Evolutionary conservation across 192 early-diverging fungal species (phyloP), one percentile per base, ranked within the genome.

Genomic region (Tieghemiomyces parasiticus): DNA sequence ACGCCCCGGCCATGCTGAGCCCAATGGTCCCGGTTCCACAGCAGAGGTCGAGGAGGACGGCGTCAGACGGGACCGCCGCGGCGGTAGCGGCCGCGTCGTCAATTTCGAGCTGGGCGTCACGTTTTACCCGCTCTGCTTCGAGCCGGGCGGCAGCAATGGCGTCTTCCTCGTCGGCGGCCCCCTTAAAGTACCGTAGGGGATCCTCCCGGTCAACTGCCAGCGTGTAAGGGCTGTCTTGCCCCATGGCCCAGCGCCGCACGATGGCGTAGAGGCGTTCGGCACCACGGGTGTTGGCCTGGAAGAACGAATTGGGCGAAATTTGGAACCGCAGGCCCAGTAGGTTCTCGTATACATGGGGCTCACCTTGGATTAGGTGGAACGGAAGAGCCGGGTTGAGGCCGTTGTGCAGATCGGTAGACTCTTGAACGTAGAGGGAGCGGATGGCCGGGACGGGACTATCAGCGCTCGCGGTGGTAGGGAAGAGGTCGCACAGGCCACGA

Each of bases 1-100:
- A 61, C 2, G 65, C 63, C 46, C 70, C 65, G 3, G 86, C 81
- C 79, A 90, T 78, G 12, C 78, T 77, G 45, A 90, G 74, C 26
- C 88, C 88, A 60, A 90, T 90, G 14, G 88, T 90, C 29, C 88
- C 88, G 20, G 86, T 90, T 14, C 88, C 88, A 72, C 88, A 90
- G 66, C 88, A 90, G 25, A 90, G 64, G 67, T 90, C 86, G 26
- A 89, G 67, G 14, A 82, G 61, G 22, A 82, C 70, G 6, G 78
- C 61, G 12, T 64, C 64, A 34, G 67, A 67, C 8, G 28, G 59
- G 8, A 60, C 26, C 35, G 64, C 59, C 38, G 32, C 59, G 61
- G 38, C 64, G 66, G 63, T 65, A 69, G 28, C 70, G 67, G 25
- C 62, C 58, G 59, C 65, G 67, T 47, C 66, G 61, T 46, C n/a